These are phyloP conservation scores for Ustilago vetiveriae DNA, from an alignment of 1,284 basidiomycete species.

Conservation along the genomic window DNA sequence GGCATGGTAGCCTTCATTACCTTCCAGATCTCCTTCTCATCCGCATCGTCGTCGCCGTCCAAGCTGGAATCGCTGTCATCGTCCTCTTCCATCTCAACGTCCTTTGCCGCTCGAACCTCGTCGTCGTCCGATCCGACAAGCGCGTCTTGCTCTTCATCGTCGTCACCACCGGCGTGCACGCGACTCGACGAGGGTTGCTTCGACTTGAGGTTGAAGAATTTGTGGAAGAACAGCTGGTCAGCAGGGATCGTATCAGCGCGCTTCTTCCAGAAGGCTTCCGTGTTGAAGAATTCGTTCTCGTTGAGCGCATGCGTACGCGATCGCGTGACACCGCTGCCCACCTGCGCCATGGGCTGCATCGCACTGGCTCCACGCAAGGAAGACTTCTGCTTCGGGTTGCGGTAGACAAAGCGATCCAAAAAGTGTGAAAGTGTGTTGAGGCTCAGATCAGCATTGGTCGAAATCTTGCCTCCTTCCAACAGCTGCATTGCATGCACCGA, in stretches of 20 bases:
- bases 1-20: constrained; percentile 69
- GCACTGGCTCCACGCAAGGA: constrained; percentile 78
- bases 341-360: constrained; percentile 83
- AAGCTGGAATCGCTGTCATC: constrained; percentile 24
- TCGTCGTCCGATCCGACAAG: constrained; percentile 71
- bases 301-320: constrained; percentile 73
- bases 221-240: constrained; percentile 72
- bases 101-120: constrained; percentile 71
- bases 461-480: constrained; percentile 74
- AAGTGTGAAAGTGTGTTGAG: constrained; percentile 93
- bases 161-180: constrained; percentile 33
- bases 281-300: constrained; percentile 75
- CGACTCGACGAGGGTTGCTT: constrained; percentile 37
- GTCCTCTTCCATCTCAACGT: constrained; percentile 15
- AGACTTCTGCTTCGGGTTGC: constrained; percentile 87
- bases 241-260: constrained; percentile 81
- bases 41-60: constrained; percentile 53
- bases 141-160: constrained; percentile 64
- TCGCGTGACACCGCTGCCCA: constrained; percentile 74
- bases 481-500: constrained; percentile 90
- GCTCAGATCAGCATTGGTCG: constrained; percentile 85
- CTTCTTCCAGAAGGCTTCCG: constrained; percentile 80
- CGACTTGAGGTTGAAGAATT: constrained; percentile 64
- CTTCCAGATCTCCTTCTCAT: constrained; percentile 68
- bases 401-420: constrained; percentile 88